Evolutionary conservation across 192 early-diverging fungal species (phyloP).

Genomic region (Gonapodya sp.): DNA sequence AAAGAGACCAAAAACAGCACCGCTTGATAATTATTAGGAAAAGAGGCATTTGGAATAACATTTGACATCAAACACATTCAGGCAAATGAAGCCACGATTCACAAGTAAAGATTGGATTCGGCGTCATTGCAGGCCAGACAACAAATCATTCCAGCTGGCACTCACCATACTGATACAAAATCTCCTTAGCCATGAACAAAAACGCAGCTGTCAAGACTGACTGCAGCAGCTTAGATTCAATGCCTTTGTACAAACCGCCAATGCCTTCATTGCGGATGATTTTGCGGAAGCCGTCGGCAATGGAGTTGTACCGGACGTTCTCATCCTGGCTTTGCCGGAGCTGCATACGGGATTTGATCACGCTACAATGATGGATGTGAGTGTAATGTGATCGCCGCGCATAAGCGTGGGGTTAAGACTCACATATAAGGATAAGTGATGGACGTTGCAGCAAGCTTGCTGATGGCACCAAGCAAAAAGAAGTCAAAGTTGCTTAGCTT

Average conservation of each 20-base stretch:
- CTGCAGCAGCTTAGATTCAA: conserved; percentile 93
- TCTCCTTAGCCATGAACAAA: conserved; percentile 90
- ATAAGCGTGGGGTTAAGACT: conserved; percentile 16
- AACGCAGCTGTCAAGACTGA: conserved; percentile 90
- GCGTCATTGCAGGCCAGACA: too few species aligned
- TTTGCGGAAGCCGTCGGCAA: conserved; percentile 82
- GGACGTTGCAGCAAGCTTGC: conserved; percentile 87
- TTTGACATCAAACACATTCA: too few species aligned
- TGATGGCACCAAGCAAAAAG: conserved; percentile 90
- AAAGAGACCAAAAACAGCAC: not conserved
- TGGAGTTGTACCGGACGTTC: conserved; percentile 62
- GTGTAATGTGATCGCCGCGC: not conserved
- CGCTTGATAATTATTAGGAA: not conserved
- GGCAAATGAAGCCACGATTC: too few species aligned
- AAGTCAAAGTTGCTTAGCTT: conserved; percentile 76
- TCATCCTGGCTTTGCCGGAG: conserved; percentile 75
- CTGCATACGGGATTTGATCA: conserved; percentile 98
- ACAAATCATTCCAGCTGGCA: conserved; percentile 38
- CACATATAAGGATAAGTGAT: conserved; percentile 98
- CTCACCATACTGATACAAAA: conserved; percentile 60
- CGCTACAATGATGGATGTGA: conserved; percentile 33
- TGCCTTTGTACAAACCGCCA: conserved; percentile 64
- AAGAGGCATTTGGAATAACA: too few species aligned
- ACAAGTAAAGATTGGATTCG: too few species aligned
- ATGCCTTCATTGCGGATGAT: conserved; percentile 85